Evolutionary conservation across 306 rosid species (phyloP).

Genomic region (Aeschynomene evenia): DNA sequence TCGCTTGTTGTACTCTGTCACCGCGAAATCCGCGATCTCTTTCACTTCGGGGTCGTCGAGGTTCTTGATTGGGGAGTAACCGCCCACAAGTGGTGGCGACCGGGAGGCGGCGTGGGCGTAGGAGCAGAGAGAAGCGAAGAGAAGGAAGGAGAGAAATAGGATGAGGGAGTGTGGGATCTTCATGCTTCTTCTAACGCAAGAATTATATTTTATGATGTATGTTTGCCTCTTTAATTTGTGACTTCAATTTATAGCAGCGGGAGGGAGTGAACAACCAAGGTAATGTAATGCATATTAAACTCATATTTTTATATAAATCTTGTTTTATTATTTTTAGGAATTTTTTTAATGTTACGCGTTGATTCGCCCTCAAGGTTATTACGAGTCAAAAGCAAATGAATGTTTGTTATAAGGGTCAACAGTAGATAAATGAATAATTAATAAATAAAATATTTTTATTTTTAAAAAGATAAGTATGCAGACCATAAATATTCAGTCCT

Average conservation of each 20-base stretch:
- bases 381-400: background rate
- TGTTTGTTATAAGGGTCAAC: too few relatives aligned
- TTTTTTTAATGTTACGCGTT: background rate
- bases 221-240: background rate
- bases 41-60: constrained; percentile 23
- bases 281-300: too few relatives aligned
- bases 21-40: constrained; percentile 49
- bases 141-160: background rate
- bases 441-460: too few relatives aligned
- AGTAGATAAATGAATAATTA: too few relatives aligned
- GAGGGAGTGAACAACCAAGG: background rate
- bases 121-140: constrained; percentile 14
- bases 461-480: too few relatives aligned
- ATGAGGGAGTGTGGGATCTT: too few relatives aligned
- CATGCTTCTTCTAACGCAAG: too few relatives aligned
- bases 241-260: background rate
- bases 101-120: background rate
- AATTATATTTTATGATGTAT: too few relatives aligned
- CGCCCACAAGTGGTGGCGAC: background rate
- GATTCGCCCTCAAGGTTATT: background rate
- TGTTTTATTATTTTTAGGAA: too few relatives aligned
- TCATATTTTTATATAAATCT: too few relatives aligned
- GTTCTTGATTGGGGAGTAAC: constrained; percentile 17
- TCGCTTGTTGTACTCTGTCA: constrained; percentile 39
- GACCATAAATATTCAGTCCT: too few relatives aligned